Evolutionary conservation across 345 rosid genomes (phyloP).

Genomic region (Abelmoschus esculentus): DNA sequence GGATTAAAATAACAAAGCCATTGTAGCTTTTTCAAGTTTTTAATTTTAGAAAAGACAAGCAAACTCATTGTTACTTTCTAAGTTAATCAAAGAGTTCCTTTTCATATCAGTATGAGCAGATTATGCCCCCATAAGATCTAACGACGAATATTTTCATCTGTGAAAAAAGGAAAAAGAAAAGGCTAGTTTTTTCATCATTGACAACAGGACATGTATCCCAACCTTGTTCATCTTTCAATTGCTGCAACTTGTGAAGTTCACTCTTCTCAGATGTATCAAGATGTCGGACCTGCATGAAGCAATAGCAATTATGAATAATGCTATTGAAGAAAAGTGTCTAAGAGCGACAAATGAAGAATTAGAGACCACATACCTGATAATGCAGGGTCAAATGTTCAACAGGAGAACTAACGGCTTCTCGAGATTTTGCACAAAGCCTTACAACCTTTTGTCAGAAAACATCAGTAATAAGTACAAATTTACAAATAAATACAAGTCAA

Average conservation of each 20-base stretch:
- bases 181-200: background rate
- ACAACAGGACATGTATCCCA: background rate
- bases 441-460: slow-evolving; percentile 55
- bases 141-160: background rate
- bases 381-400: slow-evolving; percentile 99
- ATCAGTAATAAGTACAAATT: background rate
- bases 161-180: background rate
- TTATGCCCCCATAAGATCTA: background rate
- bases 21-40: background rate
- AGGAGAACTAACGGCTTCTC: slow-evolving; percentile 99
- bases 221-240: slow-evolving; percentile 99
- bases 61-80: background rate
- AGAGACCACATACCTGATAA: slow-evolving; percentile 71
- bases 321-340: background rate
- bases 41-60: slow-evolving; percentile 1
- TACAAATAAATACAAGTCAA: background rate
- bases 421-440: slow-evolving; percentile 97
- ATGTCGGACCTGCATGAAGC: slow-evolving; percentile 73
- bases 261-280: slow-evolving; percentile 99
- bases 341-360: slow-evolving; percentile 1
- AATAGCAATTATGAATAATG: slow-evolving; percentile 5
- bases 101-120: background rate
- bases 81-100: background rate
- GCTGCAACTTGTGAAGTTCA: slow-evolving; percentile 96
- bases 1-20: background rate